Evolutionary conservation across 2,329 filamentous ascomycete genomes (phyloP).

Genomic region (Xylaria hypoxylon): DNA sequence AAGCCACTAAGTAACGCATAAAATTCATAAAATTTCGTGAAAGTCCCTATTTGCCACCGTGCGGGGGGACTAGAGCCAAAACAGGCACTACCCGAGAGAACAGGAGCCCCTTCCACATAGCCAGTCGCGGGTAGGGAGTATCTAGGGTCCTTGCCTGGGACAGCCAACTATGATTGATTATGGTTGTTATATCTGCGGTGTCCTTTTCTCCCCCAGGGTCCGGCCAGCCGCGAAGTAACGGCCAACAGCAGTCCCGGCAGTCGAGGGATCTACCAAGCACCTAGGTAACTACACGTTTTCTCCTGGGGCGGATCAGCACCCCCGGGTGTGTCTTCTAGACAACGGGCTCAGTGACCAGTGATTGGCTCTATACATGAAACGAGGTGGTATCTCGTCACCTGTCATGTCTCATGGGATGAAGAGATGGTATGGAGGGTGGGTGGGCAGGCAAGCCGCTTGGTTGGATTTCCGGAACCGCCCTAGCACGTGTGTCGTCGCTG

Average conservation of each 20-base stretch:
- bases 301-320: constrained; percentile 14
- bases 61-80: background rate
- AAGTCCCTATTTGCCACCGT: background rate
- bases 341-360: background rate
- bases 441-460: constrained; percentile 10
- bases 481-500: constrained; percentile 19
- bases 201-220: background rate
- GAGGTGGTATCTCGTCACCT: constrained; percentile 13
- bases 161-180: background rate
- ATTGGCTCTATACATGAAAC: constrained; percentile 23
- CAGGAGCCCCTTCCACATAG: constrained; percentile 8
- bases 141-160: background rate
- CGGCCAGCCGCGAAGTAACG: background rate
- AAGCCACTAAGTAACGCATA: background rate
- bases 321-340: constrained; percentile 9
- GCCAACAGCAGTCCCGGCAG: constrained; percentile 12
- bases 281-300: constrained; percentile 10
- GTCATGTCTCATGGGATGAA: constrained; percentile 26
- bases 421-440: constrained; percentile 20
- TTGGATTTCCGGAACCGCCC: constrained; percentile 22
- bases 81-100: background rate
- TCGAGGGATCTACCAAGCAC: constrained; percentile 20
- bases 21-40: background rate
- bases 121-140: constrained; percentile 2
- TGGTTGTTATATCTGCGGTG: constrained; percentile 14